Percentiles rank a stretch among this genome's conserved stretches.
phyloP scores from a whole-genome alignment of 352 stramenopile genomes.

The Phytophthora chlamydospora region DNA sequence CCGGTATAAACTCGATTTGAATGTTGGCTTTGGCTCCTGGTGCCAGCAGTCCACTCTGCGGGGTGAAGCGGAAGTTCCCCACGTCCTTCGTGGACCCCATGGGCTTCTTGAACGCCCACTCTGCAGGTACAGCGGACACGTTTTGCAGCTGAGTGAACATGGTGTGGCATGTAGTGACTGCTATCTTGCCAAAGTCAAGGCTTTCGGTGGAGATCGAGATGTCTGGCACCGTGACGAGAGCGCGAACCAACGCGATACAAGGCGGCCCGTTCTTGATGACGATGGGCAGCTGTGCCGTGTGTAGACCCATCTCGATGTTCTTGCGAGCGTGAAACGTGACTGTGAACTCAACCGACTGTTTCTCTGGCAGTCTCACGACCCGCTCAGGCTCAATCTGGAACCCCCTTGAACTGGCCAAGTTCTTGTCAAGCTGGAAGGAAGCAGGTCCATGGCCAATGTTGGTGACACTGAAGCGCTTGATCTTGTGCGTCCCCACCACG shows the following conservation, averaged over 20 bases:
- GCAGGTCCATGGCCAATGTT: constrained; percentile 90
- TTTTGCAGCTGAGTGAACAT: constrained; percentile 95
- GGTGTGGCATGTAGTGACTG: constrained; percentile 87
- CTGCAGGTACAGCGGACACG: constrained; percentile 79
- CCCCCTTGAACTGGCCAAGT: constrained; percentile 78
- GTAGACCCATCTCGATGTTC: constrained; percentile 76
- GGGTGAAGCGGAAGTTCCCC: constrained; percentile 80
- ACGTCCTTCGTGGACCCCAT: constrained; percentile 86
- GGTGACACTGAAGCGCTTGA: constrained; percentile 92
- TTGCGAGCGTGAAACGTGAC: constrained; percentile 93
- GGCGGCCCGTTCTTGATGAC: constrained; percentile 91
- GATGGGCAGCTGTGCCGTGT: constrained; percentile 87
- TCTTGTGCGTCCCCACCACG: constrained; percentile 90
- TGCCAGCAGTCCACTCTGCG: constrained; percentile 71
- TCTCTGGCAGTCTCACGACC: constrained; percentile 92
- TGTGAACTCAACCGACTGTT: constrained; percentile 87
- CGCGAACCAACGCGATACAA: constrained; percentile 84
- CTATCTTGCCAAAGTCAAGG: constrained; percentile 92
- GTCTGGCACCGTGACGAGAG: constrained; percentile 92
- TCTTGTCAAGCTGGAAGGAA: constrained; percentile 94
- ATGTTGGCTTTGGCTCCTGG: constrained; percentile 87
- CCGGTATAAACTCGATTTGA: constrained; percentile 90
- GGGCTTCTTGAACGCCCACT: constrained; percentile 93
- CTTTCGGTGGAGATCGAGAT: constrained; percentile 81
- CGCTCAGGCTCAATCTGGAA: constrained; percentile 95